Evolutionary conservation across 495 filamentous ascomycete genomes (phyloP).

Genomic region (Friedmanniomyces endolithicus): DNA sequence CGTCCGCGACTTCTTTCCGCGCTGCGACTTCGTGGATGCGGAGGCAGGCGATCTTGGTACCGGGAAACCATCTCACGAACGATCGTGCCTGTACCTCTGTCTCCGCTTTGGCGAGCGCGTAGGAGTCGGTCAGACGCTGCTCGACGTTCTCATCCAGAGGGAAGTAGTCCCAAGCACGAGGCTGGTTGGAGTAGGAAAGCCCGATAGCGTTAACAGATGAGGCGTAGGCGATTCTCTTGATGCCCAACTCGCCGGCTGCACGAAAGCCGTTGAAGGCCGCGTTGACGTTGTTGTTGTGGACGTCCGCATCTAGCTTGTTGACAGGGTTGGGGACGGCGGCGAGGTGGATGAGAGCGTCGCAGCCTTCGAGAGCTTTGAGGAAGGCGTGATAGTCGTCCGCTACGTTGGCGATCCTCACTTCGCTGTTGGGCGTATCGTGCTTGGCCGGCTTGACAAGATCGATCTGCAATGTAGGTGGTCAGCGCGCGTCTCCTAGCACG

Average conservation of each 20-base stretch:
- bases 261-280: slow-evolving; percentile 10
- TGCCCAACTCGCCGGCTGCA: slow-evolving; percentile 9
- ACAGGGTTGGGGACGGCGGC: slow-evolving; percentile 11
- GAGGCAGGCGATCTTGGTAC: slow-evolving; percentile 7
- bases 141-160: not conserved
- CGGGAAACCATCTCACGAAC: slow-evolving; percentile 10
- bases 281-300: slow-evolving; percentile 12
- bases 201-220: slow-evolving; percentile 9
- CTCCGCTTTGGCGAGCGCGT: slow-evolving; percentile 7
- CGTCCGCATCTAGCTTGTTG: not conserved
- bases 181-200: slow-evolving; percentile 11
- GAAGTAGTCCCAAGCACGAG: slow-evolving; percentile 8
- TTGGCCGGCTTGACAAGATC: not conserved
- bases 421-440: not conserved
- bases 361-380: slow-evolving; percentile 1
- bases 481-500: not conserved
- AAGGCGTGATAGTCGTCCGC: slow-evolving; percentile 1
- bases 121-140: slow-evolving; percentile 5
- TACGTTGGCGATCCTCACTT: not conserved
- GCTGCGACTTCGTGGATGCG: slow-evolving; percentile 11
- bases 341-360: slow-evolving; percentile 10
- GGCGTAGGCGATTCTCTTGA: slow-evolving; percentile 10
- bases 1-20: not conserved
- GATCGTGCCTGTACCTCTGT: slow-evolving; percentile 3
- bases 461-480: not conserved